Conservation (phyloP, 1,284 basidiomycete species). For the Ceratobasidium papillatum region DNA sequence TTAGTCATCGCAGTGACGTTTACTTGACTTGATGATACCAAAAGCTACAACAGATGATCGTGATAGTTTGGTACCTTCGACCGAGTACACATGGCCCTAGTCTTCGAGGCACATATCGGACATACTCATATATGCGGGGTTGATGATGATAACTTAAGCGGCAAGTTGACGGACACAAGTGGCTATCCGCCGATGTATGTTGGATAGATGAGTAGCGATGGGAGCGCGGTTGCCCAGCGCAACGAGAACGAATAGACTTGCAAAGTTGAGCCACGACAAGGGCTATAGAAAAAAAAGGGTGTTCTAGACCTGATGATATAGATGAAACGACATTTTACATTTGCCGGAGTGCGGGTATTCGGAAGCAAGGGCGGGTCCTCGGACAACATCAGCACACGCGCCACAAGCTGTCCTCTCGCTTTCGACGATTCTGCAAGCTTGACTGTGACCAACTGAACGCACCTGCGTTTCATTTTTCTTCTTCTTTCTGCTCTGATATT, state of each 20-base stretch:
- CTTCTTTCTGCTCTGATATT: neutral
- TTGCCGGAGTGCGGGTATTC: neutral
- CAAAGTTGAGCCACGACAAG: neutral
- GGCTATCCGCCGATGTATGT: neutral
- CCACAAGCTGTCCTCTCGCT: too few relatives aligned
- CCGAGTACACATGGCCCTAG: too few relatives aligned
- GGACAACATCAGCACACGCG: neutral
- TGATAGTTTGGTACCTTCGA: neutral
- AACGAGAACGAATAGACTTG: neutral
- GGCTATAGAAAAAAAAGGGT: neutral
- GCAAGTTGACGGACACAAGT: neutral
- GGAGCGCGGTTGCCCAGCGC: neutral
- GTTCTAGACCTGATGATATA: neutral
- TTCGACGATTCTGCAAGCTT: too few relatives aligned
- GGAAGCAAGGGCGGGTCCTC: neutral
- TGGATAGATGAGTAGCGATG: slow-evolving; percentile 17
- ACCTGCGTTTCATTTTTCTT: too few relatives aligned
- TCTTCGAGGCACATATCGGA: too few relatives aligned
- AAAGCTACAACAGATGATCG: neutral
- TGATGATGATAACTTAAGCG: neutral
- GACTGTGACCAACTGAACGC: too few relatives aligned
- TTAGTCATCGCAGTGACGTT: too few relatives aligned
- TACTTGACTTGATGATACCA: too few relatives aligned
- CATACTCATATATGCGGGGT: slow-evolving; percentile 1
- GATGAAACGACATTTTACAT: neutral